Percentiles rank a stretch among this genome's conserved stretches.
phyloP scores from a whole-genome alignment of 1,284 basidiomycete genomes.

The Leccinum variabile region DNA sequence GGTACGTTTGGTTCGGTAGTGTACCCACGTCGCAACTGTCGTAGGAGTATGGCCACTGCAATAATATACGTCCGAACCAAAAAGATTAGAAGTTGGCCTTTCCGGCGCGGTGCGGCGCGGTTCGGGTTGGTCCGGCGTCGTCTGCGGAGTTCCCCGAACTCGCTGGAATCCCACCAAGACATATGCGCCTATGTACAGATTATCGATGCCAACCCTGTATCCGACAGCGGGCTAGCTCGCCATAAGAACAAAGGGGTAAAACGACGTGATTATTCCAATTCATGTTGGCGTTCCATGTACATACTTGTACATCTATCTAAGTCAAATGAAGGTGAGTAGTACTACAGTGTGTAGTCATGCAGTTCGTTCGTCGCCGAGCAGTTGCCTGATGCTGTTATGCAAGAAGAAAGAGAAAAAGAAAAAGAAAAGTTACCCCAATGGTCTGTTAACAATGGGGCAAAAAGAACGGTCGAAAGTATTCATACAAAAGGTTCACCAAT shows the following conservation, averaged over 20 bases:
- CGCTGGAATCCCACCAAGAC: too few relatives aligned
- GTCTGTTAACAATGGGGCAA: too few relatives aligned
- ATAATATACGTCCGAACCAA: not conserved
- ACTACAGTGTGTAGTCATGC: conserved; percentile 30
- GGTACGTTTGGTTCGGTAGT: conserved; percentile 72
- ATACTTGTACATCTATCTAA: conserved; percentile 12
- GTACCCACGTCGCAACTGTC: conserved; percentile 85
- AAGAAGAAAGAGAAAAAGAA: not conserved
- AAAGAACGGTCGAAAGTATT: conserved; percentile 13
- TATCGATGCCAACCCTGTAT: too few relatives aligned
- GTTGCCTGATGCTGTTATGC: not conserved
- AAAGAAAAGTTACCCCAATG: not conserved
- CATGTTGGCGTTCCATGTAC: too few relatives aligned
- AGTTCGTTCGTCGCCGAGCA: conserved; percentile 1
- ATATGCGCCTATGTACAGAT: too few relatives aligned
- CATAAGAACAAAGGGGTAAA: too few relatives aligned
- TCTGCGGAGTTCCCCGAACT: too few relatives aligned
- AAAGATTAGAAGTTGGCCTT: too few relatives aligned
- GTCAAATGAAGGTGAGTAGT: conserved; percentile 28
- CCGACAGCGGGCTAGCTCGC: too few relatives aligned
- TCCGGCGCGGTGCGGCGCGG: too few relatives aligned
- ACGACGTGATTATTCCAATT: too few relatives aligned
- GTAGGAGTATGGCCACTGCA: conserved; percentile 68
- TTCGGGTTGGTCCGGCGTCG: too few relatives aligned
- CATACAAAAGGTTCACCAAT: conserved; percentile 8